These are phyloP conservation scores for Cladosporium sp. DNA, from an alignment of 2,329 filamentous ascomycete genomes.

Conservation along the genomic window DNA sequence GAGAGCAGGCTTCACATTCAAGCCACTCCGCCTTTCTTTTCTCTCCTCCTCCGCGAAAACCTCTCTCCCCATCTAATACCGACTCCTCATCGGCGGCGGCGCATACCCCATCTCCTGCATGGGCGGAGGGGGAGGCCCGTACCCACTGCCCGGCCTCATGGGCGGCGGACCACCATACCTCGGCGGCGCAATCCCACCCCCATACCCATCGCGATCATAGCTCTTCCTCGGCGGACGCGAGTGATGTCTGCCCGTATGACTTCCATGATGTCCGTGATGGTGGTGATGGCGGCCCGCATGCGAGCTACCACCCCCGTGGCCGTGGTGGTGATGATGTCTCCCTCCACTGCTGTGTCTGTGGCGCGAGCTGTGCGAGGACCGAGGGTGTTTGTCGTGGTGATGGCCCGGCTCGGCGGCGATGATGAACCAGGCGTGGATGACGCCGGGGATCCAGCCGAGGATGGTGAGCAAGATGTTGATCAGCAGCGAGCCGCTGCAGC, in stretches of 20 bases:
- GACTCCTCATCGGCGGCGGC: slow-evolving; percentile 1
- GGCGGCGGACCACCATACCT: slow-evolving; percentile 3
- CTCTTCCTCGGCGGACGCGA: slow-evolving; percentile 1
- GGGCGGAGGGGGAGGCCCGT: slow-evolving; percentile 3
- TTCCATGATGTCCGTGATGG: background rate
- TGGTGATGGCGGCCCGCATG: background rate
- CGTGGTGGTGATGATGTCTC: background rate
- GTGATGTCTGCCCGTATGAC: slow-evolving; percentile 1
- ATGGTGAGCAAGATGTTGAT: slow-evolving; percentile 88
- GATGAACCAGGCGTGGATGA: slow-evolving; percentile 79
- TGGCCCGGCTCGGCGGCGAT: slow-evolving; percentile 11
- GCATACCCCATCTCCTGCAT: slow-evolving; percentile 7
- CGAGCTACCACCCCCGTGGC: background rate
- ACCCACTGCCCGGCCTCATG: background rate
- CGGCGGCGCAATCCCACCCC: background rate
- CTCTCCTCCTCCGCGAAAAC: too few relatives aligned
- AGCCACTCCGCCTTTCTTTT: too few relatives aligned
- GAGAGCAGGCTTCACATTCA: too few relatives aligned
- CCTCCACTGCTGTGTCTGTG: background rate
- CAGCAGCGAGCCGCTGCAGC: slow-evolving; percentile 75
- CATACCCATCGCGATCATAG: slow-evolving; percentile 2
- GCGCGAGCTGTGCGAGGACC: background rate
- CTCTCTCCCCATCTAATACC: background rate
- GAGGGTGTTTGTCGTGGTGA: background rate
- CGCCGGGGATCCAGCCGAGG: slow-evolving; percentile 55